Conservation (phyloP, 495 filamentous ascomycete genomes). For the Neurospora terricola region DNA sequence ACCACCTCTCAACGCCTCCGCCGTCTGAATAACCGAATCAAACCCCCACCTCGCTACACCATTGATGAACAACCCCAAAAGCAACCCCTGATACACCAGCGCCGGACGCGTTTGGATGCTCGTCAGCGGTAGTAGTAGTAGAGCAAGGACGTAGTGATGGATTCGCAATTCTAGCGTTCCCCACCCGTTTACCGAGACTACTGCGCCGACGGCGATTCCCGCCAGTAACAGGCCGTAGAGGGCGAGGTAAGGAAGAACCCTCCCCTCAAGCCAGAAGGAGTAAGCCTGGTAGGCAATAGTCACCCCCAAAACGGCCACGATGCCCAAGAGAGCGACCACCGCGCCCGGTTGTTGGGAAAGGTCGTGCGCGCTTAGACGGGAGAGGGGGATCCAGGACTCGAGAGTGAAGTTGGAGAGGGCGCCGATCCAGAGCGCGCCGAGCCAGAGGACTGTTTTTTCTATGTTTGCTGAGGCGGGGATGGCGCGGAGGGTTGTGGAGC, state of each 20-base stretch:
- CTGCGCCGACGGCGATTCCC: slow-evolving; percentile 51
- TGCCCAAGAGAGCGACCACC: slow-evolving; percentile 54
- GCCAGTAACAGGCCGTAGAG: slow-evolving; percentile 56
- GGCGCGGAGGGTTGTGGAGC: slow-evolving; percentile 37
- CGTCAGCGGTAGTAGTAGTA: slow-evolving; percentile 73
- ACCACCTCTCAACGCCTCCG: slow-evolving; percentile 48
- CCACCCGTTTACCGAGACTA: slow-evolving; percentile 41
- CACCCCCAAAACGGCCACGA: slow-evolving; percentile 50
- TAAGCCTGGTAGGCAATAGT: slow-evolving; percentile 58
- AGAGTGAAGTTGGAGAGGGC: slow-evolving; percentile 78
- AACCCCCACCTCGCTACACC: slow-evolving; percentile 92
- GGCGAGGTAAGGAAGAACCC: slow-evolving; percentile 56
- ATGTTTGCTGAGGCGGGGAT: slow-evolving; percentile 53
- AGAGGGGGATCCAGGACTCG: slow-evolving; percentile 62
- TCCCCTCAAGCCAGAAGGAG: slow-evolving; percentile 61
- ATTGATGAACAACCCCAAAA: slow-evolving; percentile 86
- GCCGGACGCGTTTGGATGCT: slow-evolving; percentile 71
- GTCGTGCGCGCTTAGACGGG: slow-evolving; percentile 66
- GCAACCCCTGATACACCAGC: slow-evolving; percentile 75
- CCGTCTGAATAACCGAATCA: slow-evolving; percentile 77
- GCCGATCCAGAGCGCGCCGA: slow-evolving; percentile 68
- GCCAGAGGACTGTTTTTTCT: slow-evolving; percentile 67
- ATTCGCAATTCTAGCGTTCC: slow-evolving; percentile 66
- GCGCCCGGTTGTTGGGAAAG: slow-evolving; percentile 70
- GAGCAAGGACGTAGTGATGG: slow-evolving; percentile 88